A percentile compares a stretch with the other conserved stretches of the same genome.
Conservation (phyloP, 2,329 filamentous ascomycete species). For the Trichoderma koningii region DNA sequence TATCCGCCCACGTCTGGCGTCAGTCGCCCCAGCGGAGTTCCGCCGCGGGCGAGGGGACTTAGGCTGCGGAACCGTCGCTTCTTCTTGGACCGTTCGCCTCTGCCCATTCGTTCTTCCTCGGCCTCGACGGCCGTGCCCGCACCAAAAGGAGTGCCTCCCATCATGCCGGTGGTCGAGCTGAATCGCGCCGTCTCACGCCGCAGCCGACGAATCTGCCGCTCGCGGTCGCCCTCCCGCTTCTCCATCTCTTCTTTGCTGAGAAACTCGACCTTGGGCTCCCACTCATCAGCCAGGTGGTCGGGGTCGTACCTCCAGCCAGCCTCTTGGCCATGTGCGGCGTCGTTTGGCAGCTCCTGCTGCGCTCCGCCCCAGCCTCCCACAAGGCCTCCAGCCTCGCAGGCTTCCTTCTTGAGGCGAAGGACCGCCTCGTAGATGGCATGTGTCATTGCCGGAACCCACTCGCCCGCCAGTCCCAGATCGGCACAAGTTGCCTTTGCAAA, state of each 20-base stretch:
- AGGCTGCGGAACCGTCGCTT: conserved; percentile 89
- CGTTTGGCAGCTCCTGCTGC: conserved; percentile 76
- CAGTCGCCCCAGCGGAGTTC: conserved; percentile 68
- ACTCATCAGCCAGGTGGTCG: conserved; percentile 80
- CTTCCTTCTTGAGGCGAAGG: conserved; percentile 90
- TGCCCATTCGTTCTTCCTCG: conserved; percentile 82
- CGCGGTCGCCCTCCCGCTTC: conserved; percentile 90
- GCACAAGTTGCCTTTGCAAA: conserved; percentile 93
- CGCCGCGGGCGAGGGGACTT: conserved; percentile 69
- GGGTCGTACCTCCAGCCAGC: conserved; percentile 96
- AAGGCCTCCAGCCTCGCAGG: conserved; percentile 86
- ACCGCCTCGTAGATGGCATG: conserved; percentile 97
- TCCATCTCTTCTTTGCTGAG: conserved; percentile 96
- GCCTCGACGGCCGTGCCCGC: conserved; percentile 55
- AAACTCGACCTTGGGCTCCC: conserved; percentile 79
- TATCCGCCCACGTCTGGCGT: conserved; percentile 79
- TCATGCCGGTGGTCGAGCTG: conserved; percentile 80
- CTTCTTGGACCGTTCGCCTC: conserved; percentile 92
- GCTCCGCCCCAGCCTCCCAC: conserved; percentile 68
- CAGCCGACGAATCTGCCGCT: conserved; percentile 83
- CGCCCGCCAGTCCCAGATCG: conserved; percentile 83
- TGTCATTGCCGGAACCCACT: conserved; percentile 93
- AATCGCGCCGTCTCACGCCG: conserved; percentile 91
- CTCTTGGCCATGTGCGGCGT: conserved; percentile 77
- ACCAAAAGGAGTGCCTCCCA: conserved; percentile 70